A percentile compares a stretch with the other conserved stretches of the same genome.
Conservation (phyloP, 73 alveolate species). For the Breviolum minutum region DNA sequence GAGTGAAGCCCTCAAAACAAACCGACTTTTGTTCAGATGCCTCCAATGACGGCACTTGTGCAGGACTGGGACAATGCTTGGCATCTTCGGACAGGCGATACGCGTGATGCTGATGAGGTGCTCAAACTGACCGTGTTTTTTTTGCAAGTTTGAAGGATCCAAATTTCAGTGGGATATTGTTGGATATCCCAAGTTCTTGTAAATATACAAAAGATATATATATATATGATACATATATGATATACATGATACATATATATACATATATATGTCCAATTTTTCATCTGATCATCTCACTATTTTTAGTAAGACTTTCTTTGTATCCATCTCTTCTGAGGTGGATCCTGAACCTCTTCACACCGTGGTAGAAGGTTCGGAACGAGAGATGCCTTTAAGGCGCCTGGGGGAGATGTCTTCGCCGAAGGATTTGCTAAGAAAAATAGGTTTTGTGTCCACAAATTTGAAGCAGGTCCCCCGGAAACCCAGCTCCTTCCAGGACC, state of each 20-base stretch:
- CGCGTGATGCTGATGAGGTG: neutral
- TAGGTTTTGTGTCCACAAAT: neutral
- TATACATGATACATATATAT: no score
- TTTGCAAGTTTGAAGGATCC: neutral
- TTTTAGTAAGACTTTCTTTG: no score
- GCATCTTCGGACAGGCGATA: neutral
- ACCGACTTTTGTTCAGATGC: neutral
- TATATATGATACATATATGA: no score
- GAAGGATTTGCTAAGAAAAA: no score
- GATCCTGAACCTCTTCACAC: conserved; percentile 65
- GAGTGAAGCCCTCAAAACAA: neutral
- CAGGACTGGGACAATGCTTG: conserved; percentile 39
- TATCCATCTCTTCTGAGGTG: neutral
- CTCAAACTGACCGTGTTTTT: neutral
- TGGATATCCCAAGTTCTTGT: no score
- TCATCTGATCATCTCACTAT: no score
- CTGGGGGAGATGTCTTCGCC: neutral
- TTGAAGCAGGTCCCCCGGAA: neutral
- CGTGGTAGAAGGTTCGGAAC: conserved; percentile 35
- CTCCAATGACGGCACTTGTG: neutral
- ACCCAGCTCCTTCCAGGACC: conserved; percentile 26
- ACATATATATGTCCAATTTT: no score
- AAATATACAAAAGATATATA: no score
- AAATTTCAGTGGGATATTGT: no score
- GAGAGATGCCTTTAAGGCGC: conserved; percentile 75